Percentiles rank a stretch among this genome's conserved stretches.
Conservation (phyloP, 2,329 filamentous ascomycete genomes). For the Pyrenochaeta sp. region DNA sequence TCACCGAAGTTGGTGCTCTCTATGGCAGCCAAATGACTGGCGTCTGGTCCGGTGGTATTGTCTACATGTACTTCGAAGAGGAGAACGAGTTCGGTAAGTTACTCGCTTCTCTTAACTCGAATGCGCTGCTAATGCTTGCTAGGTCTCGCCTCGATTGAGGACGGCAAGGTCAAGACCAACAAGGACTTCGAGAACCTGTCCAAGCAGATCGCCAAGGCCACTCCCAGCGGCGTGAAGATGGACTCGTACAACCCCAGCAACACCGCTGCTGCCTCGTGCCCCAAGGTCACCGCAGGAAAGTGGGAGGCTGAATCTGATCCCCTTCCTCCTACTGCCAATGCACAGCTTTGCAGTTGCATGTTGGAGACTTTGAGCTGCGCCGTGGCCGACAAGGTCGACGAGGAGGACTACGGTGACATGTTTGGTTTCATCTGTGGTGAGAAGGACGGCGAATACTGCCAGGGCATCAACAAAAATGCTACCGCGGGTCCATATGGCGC, state of each 20-base stretch:
- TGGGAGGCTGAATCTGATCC: conserved; percentile 74
- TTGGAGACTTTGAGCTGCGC: conserved; percentile 75
- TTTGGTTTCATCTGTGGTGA: conserved; percentile 78
- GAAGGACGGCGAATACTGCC: conserved; percentile 63
- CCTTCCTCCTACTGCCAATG: conserved; percentile 85
- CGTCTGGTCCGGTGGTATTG: conserved; percentile 94
- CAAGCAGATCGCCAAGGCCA: conserved; percentile 71
- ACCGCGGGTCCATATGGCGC: conserved; percentile 75
- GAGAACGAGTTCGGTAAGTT: conserved; percentile 81
- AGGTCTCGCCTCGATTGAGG: conserved; percentile 72
- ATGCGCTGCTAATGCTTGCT: conserved; percentile 15
- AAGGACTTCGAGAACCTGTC: conserved; percentile 69
- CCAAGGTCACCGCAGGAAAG: conserved; percentile 62
- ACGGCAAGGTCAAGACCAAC: conserved; percentile 67
- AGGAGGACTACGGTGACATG: conserved; percentile 69
- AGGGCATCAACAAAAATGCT: conserved; percentile 73
- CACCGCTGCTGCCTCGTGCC: conserved; percentile 74
- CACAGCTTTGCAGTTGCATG: conserved; percentile 87
- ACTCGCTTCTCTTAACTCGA: neutral
- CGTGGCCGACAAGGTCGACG: conserved; percentile 64
- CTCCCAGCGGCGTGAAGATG: conserved; percentile 71
- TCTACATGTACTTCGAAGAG: conserved; percentile 99
- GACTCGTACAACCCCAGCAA: conserved; percentile 77
- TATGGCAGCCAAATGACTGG: conserved; percentile 82
- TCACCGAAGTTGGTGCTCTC: conserved; percentile 84